phyloP scores from a whole-genome alignment of 2,329 filamentous ascomycete genomes.

The Zymoseptoria tritici region DNA sequence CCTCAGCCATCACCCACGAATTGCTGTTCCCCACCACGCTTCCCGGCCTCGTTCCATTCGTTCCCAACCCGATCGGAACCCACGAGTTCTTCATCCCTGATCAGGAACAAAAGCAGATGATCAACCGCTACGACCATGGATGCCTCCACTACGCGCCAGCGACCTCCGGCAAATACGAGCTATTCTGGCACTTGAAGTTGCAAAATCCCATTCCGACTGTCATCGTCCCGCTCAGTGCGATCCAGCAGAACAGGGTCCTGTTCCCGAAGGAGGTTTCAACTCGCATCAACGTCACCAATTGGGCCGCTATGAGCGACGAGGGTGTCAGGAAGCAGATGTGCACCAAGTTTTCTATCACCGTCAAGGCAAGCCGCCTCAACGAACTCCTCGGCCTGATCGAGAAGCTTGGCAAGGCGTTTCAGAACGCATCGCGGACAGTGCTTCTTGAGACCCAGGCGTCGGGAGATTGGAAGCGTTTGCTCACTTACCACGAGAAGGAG shows the following conservation, averaged over 20 bases:
- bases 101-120: background rate
- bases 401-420: background rate
- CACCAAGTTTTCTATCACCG: background rate
- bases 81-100: background rate
- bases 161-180: background rate
- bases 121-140: too few species aligned
- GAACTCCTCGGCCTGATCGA: background rate
- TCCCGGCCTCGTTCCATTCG: background rate
- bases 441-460: background rate
- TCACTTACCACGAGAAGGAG: background rate
- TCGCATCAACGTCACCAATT: background rate
- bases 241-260: background rate
- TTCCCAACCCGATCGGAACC: background rate
- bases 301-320: background rate
- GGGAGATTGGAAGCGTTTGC: background rate
- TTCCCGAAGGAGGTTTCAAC: background rate
- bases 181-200: background rate
- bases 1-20: background rate
- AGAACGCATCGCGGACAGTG: too few species aligned
- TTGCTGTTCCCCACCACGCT: background rate
- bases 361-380: background rate
- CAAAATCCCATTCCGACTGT: background rate
- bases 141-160: background rate
- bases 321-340: background rate
- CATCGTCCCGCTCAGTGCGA: background rate